Conservation (phyloP, 371 early-diverging fungal genomes). For the Coemansia sp. region DNA sequence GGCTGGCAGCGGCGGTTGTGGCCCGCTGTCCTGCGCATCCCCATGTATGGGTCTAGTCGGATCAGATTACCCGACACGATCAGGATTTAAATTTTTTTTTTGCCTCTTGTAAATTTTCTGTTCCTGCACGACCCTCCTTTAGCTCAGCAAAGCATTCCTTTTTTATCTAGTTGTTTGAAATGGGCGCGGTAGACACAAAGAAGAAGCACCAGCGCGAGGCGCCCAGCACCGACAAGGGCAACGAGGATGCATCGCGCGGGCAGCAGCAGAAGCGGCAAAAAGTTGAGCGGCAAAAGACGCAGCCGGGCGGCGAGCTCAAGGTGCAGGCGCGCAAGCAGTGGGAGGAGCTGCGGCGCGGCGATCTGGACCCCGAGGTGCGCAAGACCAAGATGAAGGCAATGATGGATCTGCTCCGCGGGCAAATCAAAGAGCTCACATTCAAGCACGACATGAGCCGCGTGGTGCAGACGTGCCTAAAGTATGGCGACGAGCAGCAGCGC, state of each 20-base stretch:
- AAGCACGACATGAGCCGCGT: slow-evolving; percentile 92
- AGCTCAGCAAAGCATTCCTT: too few species aligned
- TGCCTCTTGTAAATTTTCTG: too few species aligned
- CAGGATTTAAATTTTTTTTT: too few species aligned
- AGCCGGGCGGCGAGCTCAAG: slow-evolving; percentile 71
- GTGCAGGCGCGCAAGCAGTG: slow-evolving; percentile 76
- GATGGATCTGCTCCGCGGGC: slow-evolving; percentile 79
- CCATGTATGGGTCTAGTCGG: too few species aligned
- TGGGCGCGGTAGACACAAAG: neutral
- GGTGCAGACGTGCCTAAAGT: slow-evolving; percentile 87
- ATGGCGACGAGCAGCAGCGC: slow-evolving; percentile 79
- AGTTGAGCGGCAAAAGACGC: slow-evolving; percentile 68
- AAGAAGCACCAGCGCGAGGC: neutral
- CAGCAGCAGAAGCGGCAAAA: slow-evolving; percentile 60
- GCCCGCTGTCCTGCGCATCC: too few species aligned
- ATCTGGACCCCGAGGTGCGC: slow-evolving; percentile 65
- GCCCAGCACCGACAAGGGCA: neutral
- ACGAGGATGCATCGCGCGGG: slow-evolving; percentile 13
- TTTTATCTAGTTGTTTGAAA: neutral
- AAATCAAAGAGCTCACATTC: slow-evolving; percentile 86
- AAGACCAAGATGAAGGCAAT: slow-evolving; percentile 68
- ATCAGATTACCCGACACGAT: too few species aligned
- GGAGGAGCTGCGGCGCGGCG: slow-evolving; percentile 82
- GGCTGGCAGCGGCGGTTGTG: too few species aligned
- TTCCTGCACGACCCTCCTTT: too few species aligned